phyloP scores from a whole-genome alignment of 768 basidiomycete genomes.

The Suillus americanus region DNA sequence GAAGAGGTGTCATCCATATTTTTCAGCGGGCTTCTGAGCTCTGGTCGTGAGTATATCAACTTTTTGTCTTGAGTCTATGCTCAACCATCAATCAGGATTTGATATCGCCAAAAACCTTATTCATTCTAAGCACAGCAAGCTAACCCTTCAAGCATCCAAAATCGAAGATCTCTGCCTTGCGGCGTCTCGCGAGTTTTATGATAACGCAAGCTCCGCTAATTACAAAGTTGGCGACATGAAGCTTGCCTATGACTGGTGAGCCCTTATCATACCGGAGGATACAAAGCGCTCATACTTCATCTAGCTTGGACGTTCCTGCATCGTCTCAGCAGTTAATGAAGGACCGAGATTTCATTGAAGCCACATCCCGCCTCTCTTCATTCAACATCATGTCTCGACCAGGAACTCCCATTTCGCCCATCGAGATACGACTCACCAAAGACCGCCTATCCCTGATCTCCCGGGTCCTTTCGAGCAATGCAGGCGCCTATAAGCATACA shows the following conservation, averaged over 20 bases:
- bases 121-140: slow-evolving; percentile 41
- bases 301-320: slow-evolving; percentile 74
- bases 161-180: slow-evolving; percentile 81
- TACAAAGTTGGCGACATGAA: slow-evolving; percentile 95
- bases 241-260: slow-evolving; percentile 91
- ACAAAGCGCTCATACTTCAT: slow-evolving; percentile 10
- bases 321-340: slow-evolving; percentile 57
- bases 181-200: slow-evolving; percentile 88
- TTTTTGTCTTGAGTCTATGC: slow-evolving; percentile 1
- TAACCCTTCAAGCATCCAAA: slow-evolving; percentile 46
- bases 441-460: slow-evolving; percentile 88
- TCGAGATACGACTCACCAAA: slow-evolving; percentile 90
- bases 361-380: slow-evolving; percentile 92
- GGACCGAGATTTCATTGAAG: slow-evolving; percentile 95
- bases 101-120: slow-evolving; percentile 66
- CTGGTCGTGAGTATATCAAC: slow-evolving; percentile 69
- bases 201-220: slow-evolving; percentile 91
- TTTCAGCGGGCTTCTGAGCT: slow-evolving; percentile 80
- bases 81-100: slow-evolving; percentile 47
- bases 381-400: slow-evolving; percentile 80
- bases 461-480: slow-evolving; percentile 79
- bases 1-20: slow-evolving; percentile 82
- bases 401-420: slow-evolving; percentile 79
- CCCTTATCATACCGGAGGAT: slow-evolving; percentile 7
- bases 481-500: slow-evolving; percentile 87